Evolutionary conservation across 2,329 filamentous ascomycete genomes (phyloP).

Genomic region (Alternaria triticimaculans): DNA sequence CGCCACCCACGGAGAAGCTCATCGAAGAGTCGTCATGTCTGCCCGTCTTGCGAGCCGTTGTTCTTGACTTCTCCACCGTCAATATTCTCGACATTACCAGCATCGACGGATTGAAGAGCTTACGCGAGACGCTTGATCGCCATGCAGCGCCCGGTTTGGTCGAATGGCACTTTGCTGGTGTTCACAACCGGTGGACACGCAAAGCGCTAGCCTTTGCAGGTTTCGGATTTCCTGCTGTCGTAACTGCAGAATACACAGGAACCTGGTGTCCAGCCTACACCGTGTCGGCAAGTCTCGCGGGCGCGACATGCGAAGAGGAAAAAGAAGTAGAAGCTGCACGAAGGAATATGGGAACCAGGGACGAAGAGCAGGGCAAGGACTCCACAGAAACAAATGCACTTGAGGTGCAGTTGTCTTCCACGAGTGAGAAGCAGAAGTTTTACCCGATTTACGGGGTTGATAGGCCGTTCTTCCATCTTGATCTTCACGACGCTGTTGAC

Average conservation of each 20-base stretch:
- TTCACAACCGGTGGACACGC: conserved; percentile 63
- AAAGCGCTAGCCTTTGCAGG: conserved; percentile 62
- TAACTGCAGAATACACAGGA: conserved; percentile 6
- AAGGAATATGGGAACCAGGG: conserved; percentile 1
- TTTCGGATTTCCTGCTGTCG: conserved; percentile 55
- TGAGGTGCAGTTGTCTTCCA: neutral
- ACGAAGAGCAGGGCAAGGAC: conserved; percentile 15
- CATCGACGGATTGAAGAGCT: conserved; percentile 62
- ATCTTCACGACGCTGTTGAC: conserved; percentile 39
- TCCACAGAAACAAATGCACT: neutral
- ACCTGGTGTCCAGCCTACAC: conserved; percentile 36
- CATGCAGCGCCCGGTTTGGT: conserved; percentile 53
- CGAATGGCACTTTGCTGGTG: conserved; percentile 57
- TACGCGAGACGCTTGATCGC: conserved; percentile 61
- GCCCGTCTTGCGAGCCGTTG: conserved; percentile 60
- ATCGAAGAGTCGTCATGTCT: conserved; percentile 28
- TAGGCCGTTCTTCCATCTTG: conserved; percentile 39
- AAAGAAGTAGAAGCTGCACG: conserved; percentile 10
- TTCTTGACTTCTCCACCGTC: conserved; percentile 64
- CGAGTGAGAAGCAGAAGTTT: neutral
- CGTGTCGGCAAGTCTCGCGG: conserved; percentile 19
- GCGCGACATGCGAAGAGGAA: conserved; percentile 24
- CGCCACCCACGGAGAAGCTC: conserved; percentile 41
- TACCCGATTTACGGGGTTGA: conserved; percentile 29
- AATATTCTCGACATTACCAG: conserved; percentile 64